Conservation (phyloP, 139 green algal species). For the Deuterostichococcus epilithicus region DNA sequence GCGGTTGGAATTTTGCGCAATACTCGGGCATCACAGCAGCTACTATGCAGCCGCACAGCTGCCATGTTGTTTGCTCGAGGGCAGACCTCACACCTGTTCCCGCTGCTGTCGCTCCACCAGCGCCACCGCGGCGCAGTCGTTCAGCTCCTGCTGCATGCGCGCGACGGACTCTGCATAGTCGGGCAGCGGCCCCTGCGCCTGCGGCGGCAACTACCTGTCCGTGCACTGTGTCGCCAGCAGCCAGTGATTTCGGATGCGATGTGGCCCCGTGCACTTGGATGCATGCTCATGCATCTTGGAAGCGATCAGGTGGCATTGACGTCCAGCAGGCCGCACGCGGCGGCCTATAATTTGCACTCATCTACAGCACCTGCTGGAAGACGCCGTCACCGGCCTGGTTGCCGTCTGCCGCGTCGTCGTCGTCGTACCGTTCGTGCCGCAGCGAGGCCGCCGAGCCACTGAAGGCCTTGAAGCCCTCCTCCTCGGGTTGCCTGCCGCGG, state of each 20-base stretch:
- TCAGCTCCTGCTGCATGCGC: not conserved
- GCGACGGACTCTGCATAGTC: not conserved
- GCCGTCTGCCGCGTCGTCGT: not conserved
- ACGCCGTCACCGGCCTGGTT: not conserved
- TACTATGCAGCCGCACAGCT: too few species aligned
- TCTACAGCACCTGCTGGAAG: too few species aligned
- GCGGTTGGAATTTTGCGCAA: too few species aligned
- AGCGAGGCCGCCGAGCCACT: not conserved
- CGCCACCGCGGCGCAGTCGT: not conserved
- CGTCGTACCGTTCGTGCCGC: not conserved
- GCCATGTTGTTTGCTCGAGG: too few species aligned
- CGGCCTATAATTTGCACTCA: too few species aligned
- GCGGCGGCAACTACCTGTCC: not conserved
- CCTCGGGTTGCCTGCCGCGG: not conserved
- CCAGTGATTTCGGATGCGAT: not conserved
- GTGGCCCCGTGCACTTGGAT: not conserved
- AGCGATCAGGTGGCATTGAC: not conserved
- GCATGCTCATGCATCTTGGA: not conserved
- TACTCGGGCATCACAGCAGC: too few species aligned
- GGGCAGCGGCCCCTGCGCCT: not conserved
- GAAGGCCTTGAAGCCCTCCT: conserved; percentile 1
- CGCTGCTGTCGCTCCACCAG: not conserved
- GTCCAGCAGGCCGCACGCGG: too few species aligned
- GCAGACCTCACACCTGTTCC: not conserved
- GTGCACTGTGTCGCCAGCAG: not conserved